Evolutionary conservation across 352 stramenopile genomes (phyloP).

Genomic region (Phytopythium helicoides): DNA sequence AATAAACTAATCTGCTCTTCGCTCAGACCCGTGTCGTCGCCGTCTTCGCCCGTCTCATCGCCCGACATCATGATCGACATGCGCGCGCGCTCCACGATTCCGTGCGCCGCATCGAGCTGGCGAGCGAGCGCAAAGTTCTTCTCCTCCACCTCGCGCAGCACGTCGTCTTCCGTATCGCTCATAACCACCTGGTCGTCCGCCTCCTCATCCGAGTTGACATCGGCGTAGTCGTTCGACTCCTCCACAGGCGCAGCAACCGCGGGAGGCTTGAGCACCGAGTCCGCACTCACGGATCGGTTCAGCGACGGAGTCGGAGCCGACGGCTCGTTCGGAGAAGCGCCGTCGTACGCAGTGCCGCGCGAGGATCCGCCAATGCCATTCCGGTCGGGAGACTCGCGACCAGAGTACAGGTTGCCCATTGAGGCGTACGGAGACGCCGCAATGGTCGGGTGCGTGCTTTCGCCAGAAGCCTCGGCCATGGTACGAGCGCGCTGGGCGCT

Average conservation of each 20-base stretch:
- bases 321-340: constrained; percentile 4
- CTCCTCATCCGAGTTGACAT: constrained; percentile 80
- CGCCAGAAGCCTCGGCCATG: constrained; percentile 52
- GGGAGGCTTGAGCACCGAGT: constrained; percentile 10
- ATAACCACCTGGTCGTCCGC: constrained; percentile 75
- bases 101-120: constrained; percentile 81
- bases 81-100: constrained; percentile 76
- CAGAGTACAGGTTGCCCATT: constrained; percentile 36
- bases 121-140: constrained; percentile 84
- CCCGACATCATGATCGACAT: constrained; percentile 86
- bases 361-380: background rate
- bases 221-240: constrained; percentile 70
- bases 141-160: constrained; percentile 76
- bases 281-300: constrained; percentile 39
- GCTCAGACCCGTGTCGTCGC: constrained; percentile 52
- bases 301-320: constrained; percentile 18
- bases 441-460: constrained; percentile 29
- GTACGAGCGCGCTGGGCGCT: constrained; percentile 73
- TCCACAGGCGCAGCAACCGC: constrained; percentile 8
- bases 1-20: constrained; percentile 90
- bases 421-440: constrained; percentile 32
- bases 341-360: background rate
- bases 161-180: constrained; percentile 62
- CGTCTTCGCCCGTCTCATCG: constrained; percentile 63
- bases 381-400: constrained; percentile 5